Conservation (phyloP, 305 asterid genomes). For the Striga hermonthica region DNA sequence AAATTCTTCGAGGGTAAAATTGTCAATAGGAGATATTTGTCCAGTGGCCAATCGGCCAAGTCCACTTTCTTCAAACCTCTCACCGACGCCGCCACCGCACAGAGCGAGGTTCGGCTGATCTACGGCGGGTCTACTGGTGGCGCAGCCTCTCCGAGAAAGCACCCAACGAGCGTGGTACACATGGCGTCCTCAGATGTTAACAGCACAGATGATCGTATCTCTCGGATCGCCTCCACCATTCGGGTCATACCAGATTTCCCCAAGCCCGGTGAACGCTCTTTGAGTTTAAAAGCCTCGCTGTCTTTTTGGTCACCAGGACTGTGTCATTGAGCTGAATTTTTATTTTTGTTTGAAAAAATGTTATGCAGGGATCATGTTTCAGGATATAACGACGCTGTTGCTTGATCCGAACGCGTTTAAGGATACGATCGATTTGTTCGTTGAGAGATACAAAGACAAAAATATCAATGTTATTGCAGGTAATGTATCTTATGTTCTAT, state of each 20-base stretch:
- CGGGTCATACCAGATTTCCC: conserved; percentile 92
- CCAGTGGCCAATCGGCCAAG: background rate
- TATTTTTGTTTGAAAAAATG: conserved; percentile 1
- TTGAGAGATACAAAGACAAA: conserved; percentile 69
- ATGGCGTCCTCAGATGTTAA: conserved; percentile 46
- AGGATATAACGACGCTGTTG: conserved; percentile 82
- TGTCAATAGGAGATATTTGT: background rate
- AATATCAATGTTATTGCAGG: conserved; percentile 81
- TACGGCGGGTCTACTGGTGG: conserved; percentile 36
- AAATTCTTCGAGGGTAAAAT: background rate
- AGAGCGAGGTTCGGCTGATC: conserved; percentile 27
- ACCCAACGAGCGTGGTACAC: conserved; percentile 29
- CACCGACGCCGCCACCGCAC: background rate
- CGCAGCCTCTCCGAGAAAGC: conserved; percentile 28
- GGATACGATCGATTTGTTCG: conserved; percentile 86
- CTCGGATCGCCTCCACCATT: conserved; percentile 66
- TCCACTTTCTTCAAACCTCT: background rate
- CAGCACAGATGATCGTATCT: conserved; percentile 50
- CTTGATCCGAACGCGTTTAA: conserved; percentile 83
- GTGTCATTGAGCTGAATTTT: conserved; percentile 11
- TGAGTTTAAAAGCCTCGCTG: background rate
- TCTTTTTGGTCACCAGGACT: background rate
- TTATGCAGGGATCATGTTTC: conserved; percentile 66
- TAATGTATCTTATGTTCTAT: conserved; percentile 22
- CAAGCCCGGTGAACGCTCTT: conserved; percentile 54